Base-by-base conservation (phyloP, 768 basidiomycete genomes). In the Pholiota microspora region DNA sequence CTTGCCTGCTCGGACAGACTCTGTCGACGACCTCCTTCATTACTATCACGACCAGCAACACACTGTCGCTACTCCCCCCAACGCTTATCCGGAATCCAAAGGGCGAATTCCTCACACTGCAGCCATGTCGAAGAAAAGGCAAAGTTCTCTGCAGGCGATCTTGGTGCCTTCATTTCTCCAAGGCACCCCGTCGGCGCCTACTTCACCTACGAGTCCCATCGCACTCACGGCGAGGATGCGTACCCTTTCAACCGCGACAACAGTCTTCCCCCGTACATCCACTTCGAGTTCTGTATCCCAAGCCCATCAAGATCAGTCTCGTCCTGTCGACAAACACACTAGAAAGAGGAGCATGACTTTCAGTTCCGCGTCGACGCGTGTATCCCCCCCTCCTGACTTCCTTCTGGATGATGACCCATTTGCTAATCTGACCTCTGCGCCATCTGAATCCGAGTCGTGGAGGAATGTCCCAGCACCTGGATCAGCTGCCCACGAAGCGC, bases 381-480 rank as follows among this genome's bases (percentile, higher is more conserved):
- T 59, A 59, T 75, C 74, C 10, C 71, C 74, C 4, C 75, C 77
- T 1, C 72, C 71, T 13, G 67, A 65, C n/a, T 77, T 72, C 56
- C 74, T 88, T 16, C 71, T 87, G 23, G 88, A 89, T 61, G 83
- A 85, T 49, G 88, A 90, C 61, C 88, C 88, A 1, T 90, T 90
- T 61, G 88, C 88, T 18, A 82, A 84, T 56, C 72, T 86, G 12
- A 71, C 76, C 52, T 47, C 57, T 34, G 47, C 62, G 57, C 54
- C 66, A 18, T 54, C 58, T 15, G 58, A 62, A 27, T 50, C 57
- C n/a, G n/a, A n/a, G 7, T 53, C 45, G 49, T 10, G 51, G 32
- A 16, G 28, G 16, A 24, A 34, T 36, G 28, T 16, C 49, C 32
- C 23, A 8, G 21, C 49, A 54, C 29, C 29, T 31, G 29, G 29